Evolutionary conservation across 148 eudicot genomes (phyloP), one percentile per base, ranked within the genome.

Genomic region (Agrostemma githago): DNA sequence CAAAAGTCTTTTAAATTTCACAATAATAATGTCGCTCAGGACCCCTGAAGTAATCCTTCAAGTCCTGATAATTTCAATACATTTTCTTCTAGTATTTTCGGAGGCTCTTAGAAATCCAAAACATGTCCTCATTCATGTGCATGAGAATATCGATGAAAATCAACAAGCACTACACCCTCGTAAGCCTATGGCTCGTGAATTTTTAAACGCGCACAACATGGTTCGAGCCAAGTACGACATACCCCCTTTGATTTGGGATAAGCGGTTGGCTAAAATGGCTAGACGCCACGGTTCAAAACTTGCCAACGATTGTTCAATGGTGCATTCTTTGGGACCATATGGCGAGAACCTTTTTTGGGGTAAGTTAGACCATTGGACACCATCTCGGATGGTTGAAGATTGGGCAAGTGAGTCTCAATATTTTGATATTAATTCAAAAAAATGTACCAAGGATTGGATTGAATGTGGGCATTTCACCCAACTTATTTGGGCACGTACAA

Each of bases 391-490:
- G 5, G 83, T 83, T 0, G 78, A 77, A 43, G 74, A 78, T 42
- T 83, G 85, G 85, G 82, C 83, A 1, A 54, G 34, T 8, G 85
- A 83, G 62, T 46, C 58, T 2, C 17, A 74, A 19, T 73, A 16
- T 34, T 83, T 77, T 34, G 71, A 83, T 53, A 0, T 63, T 3
- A 77, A 75, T 38, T 37, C 43, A 0, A 62, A 72, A 0, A 57
- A 64, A 10, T 80, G 86, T 66, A 19, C 26, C 0, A 69, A 41
- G 4, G 79, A 77, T 76, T 65, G 73, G 77, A 67, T 60, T 0
- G 77, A 72, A 72, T 83, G 82, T 53, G 83, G 83, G 0, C 86
- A 83, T 67, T 83, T 77, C 20, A 83, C 86, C 2, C 86, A 83
- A 65, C 58, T 80, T 41, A 44, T 83, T 38, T 83, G 83, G 81